Evolutionary conservation across 805 yeast genomes (phyloP).

Genomic region (Hanseniaspora meyeri): DNA sequence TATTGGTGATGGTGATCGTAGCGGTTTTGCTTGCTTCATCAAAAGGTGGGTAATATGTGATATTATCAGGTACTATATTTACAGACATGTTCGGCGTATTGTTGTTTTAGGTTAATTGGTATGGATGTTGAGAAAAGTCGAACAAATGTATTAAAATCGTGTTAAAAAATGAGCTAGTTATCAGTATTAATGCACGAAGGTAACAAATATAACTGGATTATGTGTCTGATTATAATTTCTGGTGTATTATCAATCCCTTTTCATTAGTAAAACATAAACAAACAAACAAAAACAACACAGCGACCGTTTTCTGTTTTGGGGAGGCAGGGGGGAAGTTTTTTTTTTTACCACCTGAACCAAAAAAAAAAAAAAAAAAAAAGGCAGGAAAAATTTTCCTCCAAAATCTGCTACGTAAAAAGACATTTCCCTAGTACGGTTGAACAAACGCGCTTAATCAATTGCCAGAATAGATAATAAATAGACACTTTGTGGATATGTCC

Average conservation of each 20-base stretch:
- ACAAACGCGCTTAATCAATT: not conserved
- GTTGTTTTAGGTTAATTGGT: too few relatives aligned
- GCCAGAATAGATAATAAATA: not conserved
- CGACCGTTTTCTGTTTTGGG: too few relatives aligned
- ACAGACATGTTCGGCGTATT: conserved; percentile 24
- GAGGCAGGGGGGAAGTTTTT: not conserved
- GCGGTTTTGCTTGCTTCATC: conserved; percentile 53
- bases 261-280: not conserved
- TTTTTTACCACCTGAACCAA: not conserved
- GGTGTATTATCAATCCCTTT: not conserved
- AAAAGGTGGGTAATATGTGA: conserved; percentile 74
- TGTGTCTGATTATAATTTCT: not conserved
- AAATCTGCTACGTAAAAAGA: not conserved
- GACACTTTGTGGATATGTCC: too few relatives aligned
- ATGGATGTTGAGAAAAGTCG: not conserved
- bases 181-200: too few relatives aligned
- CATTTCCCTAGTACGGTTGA: not conserved
- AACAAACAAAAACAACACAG: too few relatives aligned
- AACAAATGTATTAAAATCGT: not conserved
- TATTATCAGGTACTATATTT: conserved; percentile 59
- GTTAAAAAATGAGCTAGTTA: too few relatives aligned
- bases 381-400: not conserved
- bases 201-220: too few relatives aligned
- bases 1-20: conserved; percentile 39
- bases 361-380: too few relatives aligned